phyloP scores from a whole-genome alignment of 129 eudicot genomes.

The Flaveria robusta region DNA sequence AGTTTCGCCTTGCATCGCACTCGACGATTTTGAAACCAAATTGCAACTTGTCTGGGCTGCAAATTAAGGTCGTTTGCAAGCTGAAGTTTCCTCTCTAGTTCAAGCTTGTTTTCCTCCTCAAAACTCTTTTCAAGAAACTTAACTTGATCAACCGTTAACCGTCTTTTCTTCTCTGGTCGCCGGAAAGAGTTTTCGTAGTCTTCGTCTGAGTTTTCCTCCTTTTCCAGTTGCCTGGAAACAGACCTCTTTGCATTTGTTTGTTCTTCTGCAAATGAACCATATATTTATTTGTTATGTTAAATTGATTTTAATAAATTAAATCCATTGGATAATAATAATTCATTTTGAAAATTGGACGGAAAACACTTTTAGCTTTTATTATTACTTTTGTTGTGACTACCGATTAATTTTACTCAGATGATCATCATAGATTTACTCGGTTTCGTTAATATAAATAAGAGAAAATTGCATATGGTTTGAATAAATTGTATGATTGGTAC shows the following conservation, averaged over 20 bases:
- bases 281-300: too few relatives aligned
- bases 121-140: constrained; percentile 77
- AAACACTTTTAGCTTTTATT: too few relatives aligned
- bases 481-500: too few relatives aligned
- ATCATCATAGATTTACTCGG: too few relatives aligned
- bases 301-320: too few relatives aligned
- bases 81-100: constrained; percentile 76
- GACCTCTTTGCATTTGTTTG: constrained; percentile 27
- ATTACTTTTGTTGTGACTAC: too few relatives aligned
- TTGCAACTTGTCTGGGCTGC: constrained; percentile 89
- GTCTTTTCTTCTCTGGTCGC: constrained; percentile 73
- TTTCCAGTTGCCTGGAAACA: constrained; percentile 33
- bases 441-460: too few relatives aligned
- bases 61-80: constrained; percentile 78
- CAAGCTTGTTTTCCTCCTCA: constrained; percentile 82
- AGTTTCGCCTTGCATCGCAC: constrained; percentile 78
- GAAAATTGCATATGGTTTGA: too few relatives aligned
- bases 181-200: constrained; percentile 46
- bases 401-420: too few relatives aligned
- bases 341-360: too few relatives aligned
- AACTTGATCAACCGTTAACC: constrained; percentile 62
- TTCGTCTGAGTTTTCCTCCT: constrained; percentile 52
- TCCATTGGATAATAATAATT: too few relatives aligned
- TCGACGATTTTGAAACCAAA: constrained; percentile 93
- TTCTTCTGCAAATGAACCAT: constrained; percentile 26